Conservation (phyloP, 2,329 filamentous ascomycete genomes). For the Cucurbitaria berberidis region DNA sequence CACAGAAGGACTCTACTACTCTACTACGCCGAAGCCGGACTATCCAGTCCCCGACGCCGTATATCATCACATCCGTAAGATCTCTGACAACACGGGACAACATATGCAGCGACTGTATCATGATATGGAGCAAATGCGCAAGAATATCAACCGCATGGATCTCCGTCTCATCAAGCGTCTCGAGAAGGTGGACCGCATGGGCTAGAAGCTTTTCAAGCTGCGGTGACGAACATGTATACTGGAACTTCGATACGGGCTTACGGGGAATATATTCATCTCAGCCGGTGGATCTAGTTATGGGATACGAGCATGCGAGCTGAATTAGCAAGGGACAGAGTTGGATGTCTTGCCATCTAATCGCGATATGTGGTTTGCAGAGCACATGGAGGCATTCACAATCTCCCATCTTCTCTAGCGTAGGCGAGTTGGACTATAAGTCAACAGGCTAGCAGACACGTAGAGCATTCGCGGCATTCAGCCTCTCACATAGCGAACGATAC, state of each 20-base stretch:
- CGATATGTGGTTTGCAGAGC: no score
- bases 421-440: background rate
- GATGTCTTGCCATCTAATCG: background rate
- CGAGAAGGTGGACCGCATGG: constrained; percentile 9
- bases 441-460: background rate
- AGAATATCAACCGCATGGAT: constrained; percentile 23
- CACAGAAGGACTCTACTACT: constrained; percentile 24
- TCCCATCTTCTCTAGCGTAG: background rate
- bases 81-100: background rate
- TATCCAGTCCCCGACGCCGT: background rate
- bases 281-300: background rate
- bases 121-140: constrained; percentile 21
- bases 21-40: background rate
- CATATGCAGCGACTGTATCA: constrained; percentile 15
- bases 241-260: background rate
- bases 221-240: background rate
- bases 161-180: constrained; percentile 24
- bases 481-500: background rate
- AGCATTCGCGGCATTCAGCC: background rate
- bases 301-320: background rate
- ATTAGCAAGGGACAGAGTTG: background rate
- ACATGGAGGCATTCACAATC: no score
- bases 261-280: background rate
- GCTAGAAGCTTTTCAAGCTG: background rate
- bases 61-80: background rate